Base-by-base conservation (phyloP, 176 grass and related monocot genomes). In the Cocos nucifera region DNA sequence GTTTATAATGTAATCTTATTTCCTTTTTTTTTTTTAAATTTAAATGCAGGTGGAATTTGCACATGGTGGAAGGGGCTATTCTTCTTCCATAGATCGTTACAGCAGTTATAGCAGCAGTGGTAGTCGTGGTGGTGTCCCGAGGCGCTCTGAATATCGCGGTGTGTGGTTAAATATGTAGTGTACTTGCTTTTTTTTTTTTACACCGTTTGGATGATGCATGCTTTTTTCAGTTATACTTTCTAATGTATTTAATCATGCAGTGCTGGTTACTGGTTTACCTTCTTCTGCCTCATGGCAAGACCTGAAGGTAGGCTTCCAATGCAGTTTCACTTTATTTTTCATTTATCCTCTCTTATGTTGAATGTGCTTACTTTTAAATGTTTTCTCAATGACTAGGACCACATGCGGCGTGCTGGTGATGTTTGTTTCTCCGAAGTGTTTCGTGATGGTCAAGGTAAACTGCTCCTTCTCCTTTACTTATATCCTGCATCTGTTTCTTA, bases 241-340 rank as follows among this genome's bases (percentile, higher is more conserved):
- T 52, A 68, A 19, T 63, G 15, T 52, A 65, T 62, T 19, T 39
- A 64, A 39, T 4, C 61, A 18, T 73, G 69, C 70, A 97, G 93
- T 97, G 59, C 56, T 85, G 68, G 84, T 97, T 32, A 76, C 70
- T 44, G 93, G 93, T 49, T 61, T 98, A 53, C 93, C 93, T 78
- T 92, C 87, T 64, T 92, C 93, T 85, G 93, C 87, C 22, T 98
- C 93, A 15, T 98, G 93, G 93, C 93, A 98, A 78, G 93, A 97
- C 66, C 69, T 97, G 48, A 97, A 97, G 93, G 93, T 97, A 30
- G 28, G 28, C 4, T 30, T 30, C 28, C 28, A 30, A 30, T 30
- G 20, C 27, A 60, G 57, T 39, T 73, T 30, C 28, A 1, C 28
- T 30, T 30, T 30, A 30, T 30, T 30, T 30, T 30, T 30, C 5